Conservation (phyloP, 2,329 filamentous ascomycete genomes). For the Malbranchea cinnamomea region DNA sequence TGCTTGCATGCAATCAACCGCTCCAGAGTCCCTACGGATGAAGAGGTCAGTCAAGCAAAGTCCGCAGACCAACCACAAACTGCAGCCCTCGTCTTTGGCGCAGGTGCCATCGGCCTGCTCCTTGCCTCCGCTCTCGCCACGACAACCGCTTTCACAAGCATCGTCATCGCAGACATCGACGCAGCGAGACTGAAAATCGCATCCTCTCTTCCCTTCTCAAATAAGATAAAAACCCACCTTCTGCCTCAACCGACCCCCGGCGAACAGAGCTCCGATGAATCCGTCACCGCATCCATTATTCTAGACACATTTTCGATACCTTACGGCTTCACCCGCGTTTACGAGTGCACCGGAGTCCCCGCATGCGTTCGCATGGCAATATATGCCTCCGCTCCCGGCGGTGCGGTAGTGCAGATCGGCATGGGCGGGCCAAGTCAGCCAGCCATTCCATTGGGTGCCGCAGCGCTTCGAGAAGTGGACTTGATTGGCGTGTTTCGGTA, state of each 20-base stretch:
- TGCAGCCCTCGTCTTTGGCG: conserved; percentile 44
- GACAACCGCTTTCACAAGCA: conserved; percentile 37
- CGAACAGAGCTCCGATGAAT: conserved; percentile 18
- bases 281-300: conserved; percentile 20
- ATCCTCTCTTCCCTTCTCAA: conserved; percentile 19
- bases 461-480: conserved; percentile 41
- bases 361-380: conserved; percentile 32
- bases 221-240: conserved; percentile 21
- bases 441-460: conserved; percentile 38
- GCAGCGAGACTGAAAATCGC: conserved; percentile 41
- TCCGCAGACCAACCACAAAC: conserved; percentile 25
- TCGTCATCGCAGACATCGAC: conserved; percentile 49
- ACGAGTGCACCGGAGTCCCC: conserved; percentile 32
- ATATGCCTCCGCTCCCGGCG: conserved; percentile 32
- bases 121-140: conserved; percentile 43
- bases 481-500: conserved; percentile 44
- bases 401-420: conserved; percentile 39
- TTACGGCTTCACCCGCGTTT: conserved; percentile 28
- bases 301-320: conserved; percentile 14
- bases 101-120: conserved; percentile 45
- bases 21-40: conserved; percentile 32
- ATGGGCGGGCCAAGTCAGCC: conserved; percentile 40
- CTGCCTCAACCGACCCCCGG: conserved; percentile 15
- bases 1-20: conserved; percentile 44
- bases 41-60: conserved; percentile 24